A percentile compares a stretch with the other conserved stretches of the same genome.
Evolutionary conservation across 331 rosid species (phyloP).

Genomic region (Pyrus hybrid): DNA sequence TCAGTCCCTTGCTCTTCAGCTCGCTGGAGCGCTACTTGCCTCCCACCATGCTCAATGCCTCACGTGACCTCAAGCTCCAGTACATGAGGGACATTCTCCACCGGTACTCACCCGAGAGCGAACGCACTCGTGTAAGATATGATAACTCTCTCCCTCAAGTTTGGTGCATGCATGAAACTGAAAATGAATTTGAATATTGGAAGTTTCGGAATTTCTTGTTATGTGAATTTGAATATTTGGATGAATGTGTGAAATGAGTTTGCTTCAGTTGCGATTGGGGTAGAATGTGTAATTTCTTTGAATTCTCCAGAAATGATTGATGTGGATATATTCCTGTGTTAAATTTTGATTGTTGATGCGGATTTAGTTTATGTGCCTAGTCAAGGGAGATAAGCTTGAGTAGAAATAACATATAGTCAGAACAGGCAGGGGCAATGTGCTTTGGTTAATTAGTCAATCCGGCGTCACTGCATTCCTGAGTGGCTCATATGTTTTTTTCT

Average conservation of each 20-base stretch:
- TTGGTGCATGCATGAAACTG: not conserved
- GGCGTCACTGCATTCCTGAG: not conserved
- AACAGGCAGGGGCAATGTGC: not conserved
- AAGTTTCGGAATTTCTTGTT: not conserved
- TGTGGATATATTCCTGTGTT: not conserved
- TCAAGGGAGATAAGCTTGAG: not conserved
- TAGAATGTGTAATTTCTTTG: not conserved
- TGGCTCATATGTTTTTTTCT: conserved; percentile 2
- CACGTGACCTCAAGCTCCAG: conserved; percentile 63
- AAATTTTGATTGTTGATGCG: not conserved
- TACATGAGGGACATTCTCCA: conserved; percentile 63
- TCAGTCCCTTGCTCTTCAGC: conserved; percentile 64
- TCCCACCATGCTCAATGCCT: conserved; percentile 33
- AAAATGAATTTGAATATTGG: not conserved
- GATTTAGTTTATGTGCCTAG: not conserved
- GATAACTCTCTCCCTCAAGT: not conserved
- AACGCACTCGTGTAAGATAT: conserved; percentile 58
- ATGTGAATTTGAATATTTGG: not conserved
- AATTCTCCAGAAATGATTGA: not conserved
- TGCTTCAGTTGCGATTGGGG: not conserved
- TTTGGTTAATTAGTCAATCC: not conserved
- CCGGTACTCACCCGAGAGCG: conserved; percentile 59
- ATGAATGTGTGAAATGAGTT: not conserved
- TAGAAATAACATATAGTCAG: not conserved
- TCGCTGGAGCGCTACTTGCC: conserved; percentile 79